Conservation (phyloP, 257 asterid species). For the Prunella vulgaris region DNA sequence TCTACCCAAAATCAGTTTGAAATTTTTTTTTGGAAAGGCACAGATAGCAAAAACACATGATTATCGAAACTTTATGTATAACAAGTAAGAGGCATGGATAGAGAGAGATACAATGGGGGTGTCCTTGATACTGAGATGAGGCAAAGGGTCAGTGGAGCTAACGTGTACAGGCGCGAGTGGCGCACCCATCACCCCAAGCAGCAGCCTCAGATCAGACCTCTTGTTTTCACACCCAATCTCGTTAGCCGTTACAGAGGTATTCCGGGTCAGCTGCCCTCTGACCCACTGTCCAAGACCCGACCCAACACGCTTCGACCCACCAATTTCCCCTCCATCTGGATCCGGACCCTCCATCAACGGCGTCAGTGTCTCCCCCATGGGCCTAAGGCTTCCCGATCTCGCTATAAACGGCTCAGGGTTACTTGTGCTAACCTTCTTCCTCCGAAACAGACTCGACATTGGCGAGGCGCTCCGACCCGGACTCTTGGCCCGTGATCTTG, state of each 20-base stretch:
- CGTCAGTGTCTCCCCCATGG: slow-evolving; percentile 43
- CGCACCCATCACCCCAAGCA: slow-evolving; percentile 92
- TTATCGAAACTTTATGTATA: not conserved
- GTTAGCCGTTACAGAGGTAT: slow-evolving; percentile 37
- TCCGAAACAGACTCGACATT: slow-evolving; percentile 48
- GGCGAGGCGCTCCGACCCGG: slow-evolving; percentile 59
- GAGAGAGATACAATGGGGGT: slow-evolving; percentile 60
- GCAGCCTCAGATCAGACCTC: slow-evolving; percentile 72
- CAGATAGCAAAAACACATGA: not conserved
- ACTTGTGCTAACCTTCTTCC: slow-evolving; percentile 38
- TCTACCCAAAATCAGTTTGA: not conserved
- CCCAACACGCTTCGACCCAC: slow-evolving; percentile 49
- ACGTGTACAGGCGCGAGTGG: slow-evolving; percentile 91
- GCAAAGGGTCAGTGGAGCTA: slow-evolving; percentile 63
- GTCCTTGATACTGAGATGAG: slow-evolving; percentile 76
- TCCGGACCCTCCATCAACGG: slow-evolving; percentile 83
- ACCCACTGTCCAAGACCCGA: slow-evolving; percentile 60
- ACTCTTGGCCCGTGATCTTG: slow-evolving; percentile 54
- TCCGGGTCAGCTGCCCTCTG: slow-evolving; percentile 48
- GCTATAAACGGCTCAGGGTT: slow-evolving; percentile 31
- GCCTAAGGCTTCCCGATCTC: slow-evolving; percentile 63
- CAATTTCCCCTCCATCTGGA: slow-evolving; percentile 49
- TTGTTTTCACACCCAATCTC: slow-evolving; percentile 28
- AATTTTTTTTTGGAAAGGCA: not conserved
- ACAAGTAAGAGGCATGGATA: not conserved